Conservation (phyloP, 192 early-diverging fungal genomes). For the Diversispora epigaea region DNA sequence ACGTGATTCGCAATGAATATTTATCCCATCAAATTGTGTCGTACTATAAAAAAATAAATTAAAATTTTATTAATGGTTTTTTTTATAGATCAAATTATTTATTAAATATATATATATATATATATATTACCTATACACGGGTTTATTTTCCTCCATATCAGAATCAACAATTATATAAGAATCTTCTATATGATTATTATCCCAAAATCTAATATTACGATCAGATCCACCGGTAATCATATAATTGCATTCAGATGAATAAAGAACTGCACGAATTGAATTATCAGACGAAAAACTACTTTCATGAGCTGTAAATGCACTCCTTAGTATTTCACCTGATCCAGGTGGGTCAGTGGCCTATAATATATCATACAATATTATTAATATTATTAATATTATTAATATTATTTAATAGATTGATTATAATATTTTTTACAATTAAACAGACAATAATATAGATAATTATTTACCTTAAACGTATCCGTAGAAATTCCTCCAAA, state of each 20-base stretch:
- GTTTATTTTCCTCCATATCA: constrained; percentile 54
- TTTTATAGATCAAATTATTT: background rate
- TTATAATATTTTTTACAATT: background rate
- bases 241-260: constrained; percentile 47
- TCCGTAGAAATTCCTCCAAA: constrained; percentile 43
- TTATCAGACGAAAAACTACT: constrained; percentile 56
- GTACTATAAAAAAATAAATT: constrained; percentile 43
- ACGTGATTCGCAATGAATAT: constrained; percentile 57
- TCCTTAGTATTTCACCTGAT: constrained; percentile 52
- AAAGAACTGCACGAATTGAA: constrained; percentile 62
- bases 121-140: constrained; percentile 65
- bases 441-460: constrained; percentile 19
- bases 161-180: constrained; percentile 72
- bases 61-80: background rate
- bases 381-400: background rate
- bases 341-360: constrained; percentile 42
- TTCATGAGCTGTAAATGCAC: constrained; percentile 57
- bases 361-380: background rate
- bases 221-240: constrained; percentile 82
- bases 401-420: background rate
- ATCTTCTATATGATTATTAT: constrained; percentile 63
- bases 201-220: constrained; percentile 87
- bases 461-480: constrained; percentile 49
- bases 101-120: constrained; percentile 7
- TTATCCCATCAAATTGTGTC: constrained; percentile 53